Evolutionary conservation across 306 rosid genomes (phyloP), one percentile per base, ranked within the genome.

Genomic region (Psophocarpus tetragonolobus): DNA sequence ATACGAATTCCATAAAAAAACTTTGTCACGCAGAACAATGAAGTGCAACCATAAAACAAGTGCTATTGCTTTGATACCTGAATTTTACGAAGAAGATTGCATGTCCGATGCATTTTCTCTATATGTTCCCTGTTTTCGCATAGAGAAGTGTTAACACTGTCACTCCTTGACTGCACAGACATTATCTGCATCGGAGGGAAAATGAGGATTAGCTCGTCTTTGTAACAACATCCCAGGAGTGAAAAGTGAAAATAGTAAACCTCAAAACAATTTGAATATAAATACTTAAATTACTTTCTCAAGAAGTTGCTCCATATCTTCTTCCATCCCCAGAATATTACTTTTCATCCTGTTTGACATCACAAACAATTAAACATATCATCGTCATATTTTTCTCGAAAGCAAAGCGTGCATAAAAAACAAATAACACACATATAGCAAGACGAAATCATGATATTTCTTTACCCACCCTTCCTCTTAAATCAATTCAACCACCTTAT

Each of bases 141-240:
- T 29, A 92, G 88, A 56, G 90, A 91, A 84, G 96, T 84, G 71
- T 95, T 95, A 60, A 95, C 98, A 38, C 82, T 84, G 61, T 87
- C 96, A 87, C 97, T 92, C 85, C 93, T 89, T 42, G 97, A 91
- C 70, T 92, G 98, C 67, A 95, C 98, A 0, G 92, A 88, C 92
- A 91, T 82, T 68, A 92, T 95, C 97, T 95, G 84, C 87, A 82
- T 82, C 60, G 80, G 1, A n/a, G 39, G 56, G 27, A 27, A 51
- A 47, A 35, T 23, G 32, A 23, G 17, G 18, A 79, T 56, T 33
- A 29, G 8, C 0, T 0, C 29, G 21, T 75, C 4, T 47, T 24
- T 8, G 23, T 53, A 24, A 65, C 11, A 8, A 47, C 61, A 20
- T 41, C 56, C 35, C 14, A 33, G 33, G 39, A 60, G 44, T n/a